phyloP scores from a whole-genome alignment of 441 rosid genomes.

The Populus hybrid region DNA sequence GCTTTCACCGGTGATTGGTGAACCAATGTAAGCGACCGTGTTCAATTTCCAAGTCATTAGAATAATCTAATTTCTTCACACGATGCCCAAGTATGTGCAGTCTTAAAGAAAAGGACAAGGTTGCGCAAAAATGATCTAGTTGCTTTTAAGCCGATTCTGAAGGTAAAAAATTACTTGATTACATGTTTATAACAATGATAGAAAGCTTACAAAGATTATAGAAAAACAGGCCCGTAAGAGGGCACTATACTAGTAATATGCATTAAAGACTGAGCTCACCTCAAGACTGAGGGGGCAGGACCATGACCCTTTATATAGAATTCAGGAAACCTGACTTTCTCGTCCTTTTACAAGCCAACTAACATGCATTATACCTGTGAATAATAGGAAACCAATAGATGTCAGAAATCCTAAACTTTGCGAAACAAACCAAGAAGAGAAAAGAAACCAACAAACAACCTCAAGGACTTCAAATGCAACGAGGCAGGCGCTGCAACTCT shows the following conservation, averaged over 20 bases:
- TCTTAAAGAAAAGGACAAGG: neutral
- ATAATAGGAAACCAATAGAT: neutral
- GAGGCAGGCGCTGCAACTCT: conserved; percentile 79
- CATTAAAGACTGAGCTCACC: conserved; percentile 19
- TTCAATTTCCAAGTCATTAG: too few species aligned
- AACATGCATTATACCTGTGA: neutral
- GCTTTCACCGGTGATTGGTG: too few species aligned
- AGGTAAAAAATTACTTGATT: conserved; percentile 14
- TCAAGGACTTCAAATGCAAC: conserved; percentile 38
- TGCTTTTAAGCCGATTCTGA: neutral
- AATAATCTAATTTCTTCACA: too few species aligned
- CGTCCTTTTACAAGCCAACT: neutral
- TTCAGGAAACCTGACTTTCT: conserved; percentile 5
- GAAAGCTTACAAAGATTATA: conserved; percentile 28
- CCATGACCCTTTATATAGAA: neutral
- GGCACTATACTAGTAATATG: neutral
- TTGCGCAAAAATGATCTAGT: neutral
- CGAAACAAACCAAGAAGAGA: neutral
- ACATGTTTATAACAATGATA: conserved; percentile 12
- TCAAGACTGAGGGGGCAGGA: neutral
- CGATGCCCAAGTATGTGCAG: too few species aligned
- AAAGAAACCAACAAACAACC: conserved; percentile 10
- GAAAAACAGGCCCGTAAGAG: conserved; percentile 14
- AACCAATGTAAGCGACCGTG: too few species aligned
- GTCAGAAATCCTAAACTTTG: too few species aligned